phyloP scores from a whole-genome alignment of 495 filamentous ascomycete genomes.

The Mytilinidion resinicola region DNA sequence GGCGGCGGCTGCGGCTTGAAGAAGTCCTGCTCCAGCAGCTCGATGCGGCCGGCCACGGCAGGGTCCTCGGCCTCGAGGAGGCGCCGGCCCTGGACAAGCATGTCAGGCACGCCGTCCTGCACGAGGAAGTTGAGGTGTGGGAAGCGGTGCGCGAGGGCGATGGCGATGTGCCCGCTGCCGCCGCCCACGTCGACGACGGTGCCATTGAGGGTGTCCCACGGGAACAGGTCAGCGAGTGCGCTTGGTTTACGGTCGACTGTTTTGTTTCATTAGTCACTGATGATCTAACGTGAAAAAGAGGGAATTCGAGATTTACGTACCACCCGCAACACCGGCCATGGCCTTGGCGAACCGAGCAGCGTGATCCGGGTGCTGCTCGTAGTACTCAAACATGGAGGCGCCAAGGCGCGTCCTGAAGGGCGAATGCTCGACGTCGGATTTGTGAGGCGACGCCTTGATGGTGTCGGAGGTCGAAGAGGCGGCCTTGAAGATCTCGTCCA shows the following conservation, averaged over 20 bases:
- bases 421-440: slow-evolving; percentile 4
- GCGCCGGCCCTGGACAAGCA: slow-evolving; percentile 25
- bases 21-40: slow-evolving; percentile 29
- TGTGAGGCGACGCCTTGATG: slow-evolving; percentile 12
- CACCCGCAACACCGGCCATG: slow-evolving; percentile 25
- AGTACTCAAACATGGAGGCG: slow-evolving; percentile 26
- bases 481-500: slow-evolving; percentile 35
- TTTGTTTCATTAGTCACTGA: no score
- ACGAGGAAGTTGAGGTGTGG: slow-evolving; percentile 29
- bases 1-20: slow-evolving; percentile 30
- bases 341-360: slow-evolving; percentile 18
- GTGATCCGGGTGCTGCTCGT: slow-evolving; percentile 23
- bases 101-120: slow-evolving; percentile 22
- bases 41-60: slow-evolving; percentile 21
- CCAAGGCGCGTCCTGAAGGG: slow-evolving; percentile 28
- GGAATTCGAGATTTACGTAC: slow-evolving; percentile 3
- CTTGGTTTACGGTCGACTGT: slow-evolving; percentile 1
- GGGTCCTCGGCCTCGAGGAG: not conserved
- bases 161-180: slow-evolving; percentile 24
- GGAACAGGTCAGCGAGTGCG: slow-evolving; percentile 18
- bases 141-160: slow-evolving; percentile 23
- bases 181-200: slow-evolving; percentile 28
- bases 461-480: slow-evolving; percentile 13
- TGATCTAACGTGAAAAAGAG: no score
- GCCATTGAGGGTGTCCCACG: slow-evolving; percentile 31